Evolutionary conservation across 805 yeast genomes (phyloP).

Genomic region (Ascoidea rubescens): DNA sequence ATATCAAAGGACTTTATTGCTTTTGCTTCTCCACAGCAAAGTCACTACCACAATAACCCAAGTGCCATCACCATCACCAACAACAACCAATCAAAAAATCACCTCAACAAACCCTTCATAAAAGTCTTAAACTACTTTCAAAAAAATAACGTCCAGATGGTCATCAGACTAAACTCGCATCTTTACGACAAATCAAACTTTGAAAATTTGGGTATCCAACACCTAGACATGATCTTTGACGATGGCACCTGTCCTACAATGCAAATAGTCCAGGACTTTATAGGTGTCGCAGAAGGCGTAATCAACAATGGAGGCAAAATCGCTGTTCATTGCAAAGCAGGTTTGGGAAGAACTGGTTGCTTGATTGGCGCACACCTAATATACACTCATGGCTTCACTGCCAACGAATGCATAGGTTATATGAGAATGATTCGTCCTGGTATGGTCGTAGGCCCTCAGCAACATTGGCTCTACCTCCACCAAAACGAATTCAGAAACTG

Average conservation of each 20-base stretch:
- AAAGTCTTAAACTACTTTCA: conserved; percentile 71
- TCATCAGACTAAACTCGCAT: conserved; percentile 85
- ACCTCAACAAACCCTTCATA: conserved; percentile 58
- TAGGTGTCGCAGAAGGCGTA: conserved; percentile 89
- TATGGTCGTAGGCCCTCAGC: conserved; percentile 99
- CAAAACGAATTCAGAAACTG: conserved; percentile 95
- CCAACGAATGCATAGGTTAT: conserved; percentile 90
- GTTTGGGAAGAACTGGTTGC: conserved; percentile 95
- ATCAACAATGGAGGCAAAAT: conserved; percentile 80
- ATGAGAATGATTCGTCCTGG: conserved; percentile 97
- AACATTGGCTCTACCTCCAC: conserved; percentile 94
- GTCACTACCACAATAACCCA: conserved; percentile 17
- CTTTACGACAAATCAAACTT: conserved; percentile 79
- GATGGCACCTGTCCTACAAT: conserved; percentile 97
- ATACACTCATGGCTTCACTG: conserved; percentile 94
- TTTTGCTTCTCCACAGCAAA: conserved; percentile 90
- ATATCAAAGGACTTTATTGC: conserved; percentile 91
- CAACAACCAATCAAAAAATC: conserved; percentile 13
- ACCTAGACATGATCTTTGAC: conserved; percentile 90
- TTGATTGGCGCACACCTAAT: conserved; percentile 93
- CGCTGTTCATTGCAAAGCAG: conserved; percentile 99
- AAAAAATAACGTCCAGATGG: conserved; percentile 65
- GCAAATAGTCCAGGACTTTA: conserved; percentile 82
- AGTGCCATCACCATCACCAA: conserved; percentile 20
- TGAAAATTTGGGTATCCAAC: conserved; percentile 71